phyloP scores from a whole-genome alignment of 2,329 filamentous ascomycete genomes.

The Fusarium hostae region DNA sequence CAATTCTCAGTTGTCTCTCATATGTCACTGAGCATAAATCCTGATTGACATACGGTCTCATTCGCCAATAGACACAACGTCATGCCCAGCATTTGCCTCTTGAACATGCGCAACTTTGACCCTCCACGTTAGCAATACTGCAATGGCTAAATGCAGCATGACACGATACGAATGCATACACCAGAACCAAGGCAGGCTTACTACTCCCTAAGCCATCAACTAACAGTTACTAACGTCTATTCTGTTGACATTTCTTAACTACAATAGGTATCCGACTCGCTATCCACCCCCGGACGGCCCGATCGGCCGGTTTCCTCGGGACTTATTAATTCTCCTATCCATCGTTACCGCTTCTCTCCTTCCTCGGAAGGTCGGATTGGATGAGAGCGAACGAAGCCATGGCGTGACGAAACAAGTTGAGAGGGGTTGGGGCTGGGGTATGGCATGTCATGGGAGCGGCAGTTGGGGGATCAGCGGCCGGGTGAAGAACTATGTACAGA shows the following conservation, averaged over 20 bases:
- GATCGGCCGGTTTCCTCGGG: constrained; percentile 7
- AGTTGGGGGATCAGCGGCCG: constrained; percentile 22
- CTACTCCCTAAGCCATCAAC: not conserved
- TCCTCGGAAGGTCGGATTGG: not conserved
- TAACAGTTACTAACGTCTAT: not conserved
- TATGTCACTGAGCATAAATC: not conserved
- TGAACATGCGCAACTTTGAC: not conserved
- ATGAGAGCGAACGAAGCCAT: not conserved
- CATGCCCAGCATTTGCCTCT: not conserved
- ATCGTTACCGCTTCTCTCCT: not conserved
- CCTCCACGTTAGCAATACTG: not conserved
- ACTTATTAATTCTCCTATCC: not conserved
- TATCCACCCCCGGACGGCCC: not conserved
- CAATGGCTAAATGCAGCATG: not conserved
- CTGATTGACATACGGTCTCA: not conserved
- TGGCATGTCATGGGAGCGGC: constrained; percentile 14
- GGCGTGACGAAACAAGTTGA: constrained; percentile 6
- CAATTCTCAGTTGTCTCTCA: not conserved
- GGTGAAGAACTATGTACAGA: not conserved
- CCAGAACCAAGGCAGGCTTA: not conserved
- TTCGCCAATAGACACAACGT: not conserved
- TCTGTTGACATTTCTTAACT: not conserved
- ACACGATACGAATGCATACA: not conserved
- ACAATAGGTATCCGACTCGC: not conserved
- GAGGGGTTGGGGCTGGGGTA: constrained; percentile 8